Evolutionary conservation across 805 yeast species (phyloP).

Genomic region (Ogataea naganishii): DNA sequence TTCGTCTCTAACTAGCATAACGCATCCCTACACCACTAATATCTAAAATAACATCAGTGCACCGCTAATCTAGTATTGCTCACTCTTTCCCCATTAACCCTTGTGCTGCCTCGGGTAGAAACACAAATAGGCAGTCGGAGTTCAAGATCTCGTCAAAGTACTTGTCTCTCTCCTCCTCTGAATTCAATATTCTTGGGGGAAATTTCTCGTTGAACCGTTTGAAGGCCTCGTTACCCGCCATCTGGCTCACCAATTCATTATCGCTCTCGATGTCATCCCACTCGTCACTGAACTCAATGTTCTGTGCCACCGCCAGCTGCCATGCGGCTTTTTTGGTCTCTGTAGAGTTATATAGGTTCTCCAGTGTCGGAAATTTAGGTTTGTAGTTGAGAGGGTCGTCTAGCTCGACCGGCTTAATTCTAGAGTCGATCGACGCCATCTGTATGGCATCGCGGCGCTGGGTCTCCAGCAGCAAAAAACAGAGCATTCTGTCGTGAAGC

Average conservation of each 20-base stretch:
- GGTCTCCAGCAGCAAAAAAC: conserved; percentile 11
- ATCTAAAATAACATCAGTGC: too few relatives aligned
- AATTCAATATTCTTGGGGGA: neutral
- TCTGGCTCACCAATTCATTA: conserved; percentile 2
- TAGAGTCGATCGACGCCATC: conserved; percentile 3
- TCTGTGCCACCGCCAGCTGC: conserved; percentile 12
- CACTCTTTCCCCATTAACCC: too few relatives aligned
- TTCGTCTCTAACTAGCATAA: too few relatives aligned
- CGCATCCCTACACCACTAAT: too few relatives aligned
- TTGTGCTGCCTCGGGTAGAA: conserved; percentile 27
- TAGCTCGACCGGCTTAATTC: conserved; percentile 8
- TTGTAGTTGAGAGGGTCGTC: conserved; percentile 8
- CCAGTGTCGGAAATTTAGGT: conserved; percentile 11
- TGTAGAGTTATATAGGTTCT: neutral
- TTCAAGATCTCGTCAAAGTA: conserved; percentile 14
- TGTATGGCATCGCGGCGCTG: conserved; percentile 10
- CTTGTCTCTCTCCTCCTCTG: conserved; percentile 5
- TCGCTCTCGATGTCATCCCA: conserved; percentile 5
- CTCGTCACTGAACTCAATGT: conserved; percentile 13
- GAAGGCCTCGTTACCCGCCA: conserved; percentile 5
- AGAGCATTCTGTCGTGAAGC: conserved; percentile 12
- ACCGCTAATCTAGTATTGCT: too few relatives aligned
- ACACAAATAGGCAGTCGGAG: conserved; percentile 19
- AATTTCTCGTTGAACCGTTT: conserved; percentile 6
- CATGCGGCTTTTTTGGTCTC: conserved; percentile 6